These are phyloP conservation scores for Teratosphaeria pseudoeucalypti DNA, from an alignment of 2,329 filamentous ascomycete genomes.

Conservation along the genomic window DNA sequence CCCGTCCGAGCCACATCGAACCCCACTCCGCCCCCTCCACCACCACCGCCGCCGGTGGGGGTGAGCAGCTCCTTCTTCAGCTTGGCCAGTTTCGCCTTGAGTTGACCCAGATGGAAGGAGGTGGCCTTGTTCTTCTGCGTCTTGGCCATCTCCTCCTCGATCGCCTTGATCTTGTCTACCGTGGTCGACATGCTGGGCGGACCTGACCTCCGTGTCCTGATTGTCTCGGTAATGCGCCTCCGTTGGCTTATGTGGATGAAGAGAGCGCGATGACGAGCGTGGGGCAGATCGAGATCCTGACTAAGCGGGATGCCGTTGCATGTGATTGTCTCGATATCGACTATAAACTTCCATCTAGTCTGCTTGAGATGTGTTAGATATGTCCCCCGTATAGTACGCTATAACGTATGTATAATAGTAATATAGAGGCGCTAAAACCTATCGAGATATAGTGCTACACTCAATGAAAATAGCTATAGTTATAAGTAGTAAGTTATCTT, in stretches of 20 bases:
- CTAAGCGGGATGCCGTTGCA: background rate
- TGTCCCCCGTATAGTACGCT: too few relatives aligned
- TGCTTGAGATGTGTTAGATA: too few relatives aligned
- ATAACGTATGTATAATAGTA: too few relatives aligned
- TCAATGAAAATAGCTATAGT: too few relatives aligned
- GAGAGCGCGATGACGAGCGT: background rate
- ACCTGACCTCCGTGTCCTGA: background rate
- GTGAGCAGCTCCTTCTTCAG: slow-evolving; percentile 92
- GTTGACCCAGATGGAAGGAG: slow-evolving; percentile 48
- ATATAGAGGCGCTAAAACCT: too few relatives aligned
- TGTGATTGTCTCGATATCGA: background rate
- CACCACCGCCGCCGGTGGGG: slow-evolving; percentile 63
- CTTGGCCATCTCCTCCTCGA: slow-evolving; percentile 94
- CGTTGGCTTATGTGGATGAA: background rate
- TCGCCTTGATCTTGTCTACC: slow-evolving; percentile 97
- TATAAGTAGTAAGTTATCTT: too few relatives aligned
- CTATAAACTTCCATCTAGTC: too few relatives aligned
- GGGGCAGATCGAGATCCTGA: background rate
- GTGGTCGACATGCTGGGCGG: slow-evolving; percentile 69
- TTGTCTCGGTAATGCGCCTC: background rate
- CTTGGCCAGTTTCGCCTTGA: slow-evolving; percentile 97
- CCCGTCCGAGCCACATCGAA: slow-evolving; percentile 98
- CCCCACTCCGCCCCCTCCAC: slow-evolving; percentile 76
- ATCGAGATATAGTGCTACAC: too few relatives aligned
- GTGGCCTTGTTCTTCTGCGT: slow-evolving; percentile 85